Evolutionary conservation across 352 stramenopile genomes (phyloP).

Genomic region (Phytophthora colocasiae): DNA sequence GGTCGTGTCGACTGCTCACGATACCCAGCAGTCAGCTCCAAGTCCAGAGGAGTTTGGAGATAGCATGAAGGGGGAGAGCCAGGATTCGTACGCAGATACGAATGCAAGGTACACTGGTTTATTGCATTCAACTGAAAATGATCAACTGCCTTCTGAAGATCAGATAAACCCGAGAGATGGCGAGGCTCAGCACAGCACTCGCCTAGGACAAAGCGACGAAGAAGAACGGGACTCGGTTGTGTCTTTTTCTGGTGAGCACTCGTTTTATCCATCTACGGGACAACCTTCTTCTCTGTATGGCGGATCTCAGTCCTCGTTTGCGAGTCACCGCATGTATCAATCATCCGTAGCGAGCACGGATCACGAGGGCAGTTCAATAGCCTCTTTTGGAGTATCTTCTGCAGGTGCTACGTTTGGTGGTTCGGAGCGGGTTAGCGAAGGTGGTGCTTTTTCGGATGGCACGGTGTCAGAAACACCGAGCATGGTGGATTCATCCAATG

Average conservation of each 20-base stretch:
- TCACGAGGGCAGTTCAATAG: conserved; percentile 61
- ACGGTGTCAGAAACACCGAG: conserved; percentile 77
- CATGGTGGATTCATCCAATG: conserved; percentile 76
- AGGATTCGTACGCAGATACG: conserved; percentile 27
- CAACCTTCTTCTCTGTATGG: conserved; percentile 45
- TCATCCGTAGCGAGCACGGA: conserved; percentile 48
- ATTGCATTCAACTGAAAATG: conserved; percentile 11
- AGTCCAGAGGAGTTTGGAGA: conserved; percentile 14
- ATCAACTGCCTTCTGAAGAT: conserved; percentile 9
- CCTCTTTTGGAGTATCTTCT: conserved; percentile 77
- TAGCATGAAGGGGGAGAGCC: conserved; percentile 10
- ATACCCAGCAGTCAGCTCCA: conserved; percentile 6
- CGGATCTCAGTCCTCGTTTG: conserved; percentile 51
- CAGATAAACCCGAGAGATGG: conserved; percentile 8
- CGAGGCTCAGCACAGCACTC: conserved; percentile 20
- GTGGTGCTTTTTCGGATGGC: conserved; percentile 67
- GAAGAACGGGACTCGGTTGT: conserved; percentile 49
- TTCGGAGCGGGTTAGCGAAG: conserved; percentile 73
- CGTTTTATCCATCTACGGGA: conserved; percentile 39
- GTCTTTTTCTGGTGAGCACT: conserved; percentile 45
- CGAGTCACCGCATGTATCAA: conserved; percentile 48
- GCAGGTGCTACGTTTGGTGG: conserved; percentile 81
- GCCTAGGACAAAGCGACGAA: conserved; percentile 37
- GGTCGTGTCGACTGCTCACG: conserved; percentile 8
- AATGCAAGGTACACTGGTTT: conserved; percentile 28